Evolutionary conservation across 1,139 yeast species (phyloP), one percentile per base, ranked within the genome.

Genomic region (Hanseniaspora sp.): DNA sequence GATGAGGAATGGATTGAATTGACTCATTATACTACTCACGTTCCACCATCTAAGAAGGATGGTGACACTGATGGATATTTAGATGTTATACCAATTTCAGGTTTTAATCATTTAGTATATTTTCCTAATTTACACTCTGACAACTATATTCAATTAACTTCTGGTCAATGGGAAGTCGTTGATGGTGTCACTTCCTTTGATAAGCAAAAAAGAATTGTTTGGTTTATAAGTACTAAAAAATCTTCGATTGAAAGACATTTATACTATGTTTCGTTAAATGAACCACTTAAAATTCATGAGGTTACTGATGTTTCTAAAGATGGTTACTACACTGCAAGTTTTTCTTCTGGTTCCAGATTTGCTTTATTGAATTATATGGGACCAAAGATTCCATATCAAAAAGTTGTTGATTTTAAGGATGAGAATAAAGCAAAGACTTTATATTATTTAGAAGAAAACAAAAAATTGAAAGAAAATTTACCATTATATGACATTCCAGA

Each of bases 1-100:
- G 80, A 74, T 57, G 69, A 69, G 42, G 86, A 87, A 3, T 71
- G 83, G 87, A 87, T 90, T 72, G 98, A 92, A 65, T 80, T 90
- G 41, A 77, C 86, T 8, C 86, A 83, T 58, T 79, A 82, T 60
- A 81, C 94, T 0, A 69, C 77, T 37, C 82, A 70, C 62, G 74
- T 92, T 42, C 95, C 96, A 8, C 77, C 77, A 57, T 78, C 84
- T 58, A 58, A 64, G 6, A 55, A 61, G 2, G 61, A 62, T 6
- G 73, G 72, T 5, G 69, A 79, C 31, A 63, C 70, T 2, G 77
- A 76, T 55, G 86, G 90, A 1, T 92, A 90, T 64, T 71, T 92
- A 53, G 98, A 92, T 64, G 75, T 81, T 5, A 72, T 84, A 11
- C 83, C 86, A 2, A 71, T 74, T 8, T 75, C 81, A 55, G 82